phyloP scores from a whole-genome alignment of 2,329 filamentous ascomycete genomes.

The Alternaria consortialis region DNA sequence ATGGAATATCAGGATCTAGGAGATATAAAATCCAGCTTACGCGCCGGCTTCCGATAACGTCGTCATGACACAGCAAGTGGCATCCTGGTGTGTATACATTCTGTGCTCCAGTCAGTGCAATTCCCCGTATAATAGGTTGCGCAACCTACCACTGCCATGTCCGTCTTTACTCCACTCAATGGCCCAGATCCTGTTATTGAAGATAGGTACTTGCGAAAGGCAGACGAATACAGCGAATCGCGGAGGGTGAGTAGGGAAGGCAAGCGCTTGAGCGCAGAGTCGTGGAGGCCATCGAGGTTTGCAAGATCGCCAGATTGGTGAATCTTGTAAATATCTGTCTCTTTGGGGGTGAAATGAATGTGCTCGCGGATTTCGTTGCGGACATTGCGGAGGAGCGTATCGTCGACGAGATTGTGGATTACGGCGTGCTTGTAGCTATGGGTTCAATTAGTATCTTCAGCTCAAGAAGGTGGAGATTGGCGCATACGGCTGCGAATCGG shows the following conservation, averaged over 20 bases:
- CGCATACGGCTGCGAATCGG: slow-evolving; percentile 51
- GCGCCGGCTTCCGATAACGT: slow-evolving; percentile 95
- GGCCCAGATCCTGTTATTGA: slow-evolving; percentile 85
- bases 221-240: slow-evolving; percentile 89
- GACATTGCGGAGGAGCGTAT: slow-evolving; percentile 82
- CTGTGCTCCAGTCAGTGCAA: slow-evolving; percentile 28
- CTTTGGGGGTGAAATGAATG: slow-evolving; percentile 95
- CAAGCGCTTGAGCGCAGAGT: slow-evolving; percentile 82
- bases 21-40: slow-evolving; percentile 98
- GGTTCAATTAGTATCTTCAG: slow-evolving; percentile 9
- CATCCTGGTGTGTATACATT: slow-evolving; percentile 98
- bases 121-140: not conserved
- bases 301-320: slow-evolving; percentile 98
- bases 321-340: slow-evolving; percentile 99
- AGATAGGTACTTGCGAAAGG: slow-evolving; percentile 89
- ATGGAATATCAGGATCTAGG: slow-evolving; percentile 88
- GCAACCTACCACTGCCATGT: slow-evolving; percentile 83
- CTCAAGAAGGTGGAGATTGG: not conserved
- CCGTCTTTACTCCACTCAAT: slow-evolving; percentile 91
- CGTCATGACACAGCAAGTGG: slow-evolving; percentile 95
- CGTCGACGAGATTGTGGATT: slow-evolving; percentile 81
- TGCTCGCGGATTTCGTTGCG: slow-evolving; percentile 89
- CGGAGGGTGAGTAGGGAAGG: slow-evolving; percentile 91
- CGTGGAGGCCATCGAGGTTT: slow-evolving; percentile 92
- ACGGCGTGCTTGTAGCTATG: slow-evolving; percentile 88